Percentiles rank a stretch among this genome's conserved stretches.
These are phyloP conservation scores for Vanrija humicola DNA, from an alignment of 1,284 basidiomycete species.

Conservation along the genomic window DNA sequence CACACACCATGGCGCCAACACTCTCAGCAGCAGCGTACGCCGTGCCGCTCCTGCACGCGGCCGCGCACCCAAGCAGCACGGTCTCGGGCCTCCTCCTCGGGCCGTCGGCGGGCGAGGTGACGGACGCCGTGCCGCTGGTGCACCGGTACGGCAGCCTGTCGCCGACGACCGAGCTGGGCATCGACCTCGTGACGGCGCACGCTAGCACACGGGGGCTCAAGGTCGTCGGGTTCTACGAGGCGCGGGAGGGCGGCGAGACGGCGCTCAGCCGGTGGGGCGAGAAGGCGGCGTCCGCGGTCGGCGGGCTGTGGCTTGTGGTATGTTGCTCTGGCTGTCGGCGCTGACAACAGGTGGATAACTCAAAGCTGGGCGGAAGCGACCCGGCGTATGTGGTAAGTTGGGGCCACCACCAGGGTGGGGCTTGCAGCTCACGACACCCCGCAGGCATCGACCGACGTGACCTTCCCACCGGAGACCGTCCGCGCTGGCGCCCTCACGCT, in stretches of 20 bases:
- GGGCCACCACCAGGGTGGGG: too few species aligned
- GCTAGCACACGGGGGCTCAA: conserved; percentile 12
- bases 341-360: conserved; percentile 37
- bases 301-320: conserved; percentile 32
- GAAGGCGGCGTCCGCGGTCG: conserved; percentile 18
- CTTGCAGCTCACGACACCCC: neutral
- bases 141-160: conserved; percentile 46
- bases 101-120: conserved; percentile 12
- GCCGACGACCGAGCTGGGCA: conserved; percentile 40
- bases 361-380: conserved; percentile 26
- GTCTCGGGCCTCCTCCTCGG: conserved; percentile 48
- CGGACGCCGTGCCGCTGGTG: conserved; percentile 45
- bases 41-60: conserved; percentile 40
- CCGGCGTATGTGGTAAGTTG: conserved; percentile 24
- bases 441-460: neutral
- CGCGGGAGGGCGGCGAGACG: conserved; percentile 26
- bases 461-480: conserved; percentile 9
- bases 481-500: conserved; percentile 23
- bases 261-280: conserved; percentile 17
- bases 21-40: conserved; percentile 27
- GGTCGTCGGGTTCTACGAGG: conserved; percentile 45
- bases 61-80: conserved; percentile 38
- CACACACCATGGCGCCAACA: conserved; percentile 6
- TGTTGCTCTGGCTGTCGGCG: conserved; percentile 7
- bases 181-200: conserved; percentile 37